Base-by-base conservation (phyloP, 257 asterid species). In the Rhazya stricta region DNA sequence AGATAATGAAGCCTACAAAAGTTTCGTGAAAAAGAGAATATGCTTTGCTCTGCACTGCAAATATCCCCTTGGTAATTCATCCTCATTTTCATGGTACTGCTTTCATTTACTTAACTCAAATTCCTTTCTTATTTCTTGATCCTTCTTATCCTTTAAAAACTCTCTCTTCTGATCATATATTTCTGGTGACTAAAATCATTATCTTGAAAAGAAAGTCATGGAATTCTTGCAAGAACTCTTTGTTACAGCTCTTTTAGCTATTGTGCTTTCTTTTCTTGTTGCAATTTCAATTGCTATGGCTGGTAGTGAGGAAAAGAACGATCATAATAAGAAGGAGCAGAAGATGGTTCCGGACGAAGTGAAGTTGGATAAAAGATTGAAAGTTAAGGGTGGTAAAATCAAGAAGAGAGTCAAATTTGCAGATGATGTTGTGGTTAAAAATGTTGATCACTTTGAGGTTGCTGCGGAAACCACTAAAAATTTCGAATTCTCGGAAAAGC, bases 11-110 rank as follows among this genome's bases (percentile, higher is more conserved):
- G 76, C 43, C 3, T 48, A 66, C 45, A 50, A 56, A 72, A 37
- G 32, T 51, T 41, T 48, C 53, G 1, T 58, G 61, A 21, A 34
- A 42, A 74, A 79, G 76, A 78, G 96, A 87, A 91, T 91, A 91
- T 91, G 91, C 97, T 79, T 90, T 90, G 78, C 91, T 81, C 89
- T 81, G 60, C 80, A 67, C 74, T 27, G 74, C 79, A 80, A 62
- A 82, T 84, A 90, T 82, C 74, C 88, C 61, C 62, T 77, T 81
- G 72, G 25, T 41, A 16, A 36, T 18, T 62, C 27, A 50, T 61
- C 11, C 71, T 50, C 2, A 18, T 2, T 57, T 23, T 73, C 66
- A 71, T 36, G 34, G 57, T 60, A 41, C 63, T 18, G 18, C 18
- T 54, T 19, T 43, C 23, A 32, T 42, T 12, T 61, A 18, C 46